Evolutionary conservation across 345 rosid genomes (phyloP).

Genomic region (Fremontodendron californicum): DNA sequence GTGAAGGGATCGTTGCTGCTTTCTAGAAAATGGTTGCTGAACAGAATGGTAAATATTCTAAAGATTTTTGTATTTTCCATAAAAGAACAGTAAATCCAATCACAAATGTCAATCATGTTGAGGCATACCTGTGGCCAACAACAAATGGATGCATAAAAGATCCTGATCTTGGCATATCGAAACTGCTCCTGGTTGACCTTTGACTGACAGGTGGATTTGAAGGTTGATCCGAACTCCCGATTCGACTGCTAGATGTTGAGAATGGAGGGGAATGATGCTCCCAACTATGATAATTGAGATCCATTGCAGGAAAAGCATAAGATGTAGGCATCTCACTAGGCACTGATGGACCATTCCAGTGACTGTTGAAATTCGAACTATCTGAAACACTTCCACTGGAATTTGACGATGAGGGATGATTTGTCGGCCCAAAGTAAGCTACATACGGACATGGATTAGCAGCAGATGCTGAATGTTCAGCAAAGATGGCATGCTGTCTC

Average conservation of each 20-base stretch:
- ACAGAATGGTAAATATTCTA: background rate
- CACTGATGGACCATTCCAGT: slow-evolving; percentile 73
- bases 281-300: slow-evolving; percentile 72
- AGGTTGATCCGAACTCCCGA: slow-evolving; percentile 57
- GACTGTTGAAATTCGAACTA: slow-evolving; percentile 57
- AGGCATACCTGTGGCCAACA: slow-evolving; percentile 71
- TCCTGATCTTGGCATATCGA: slow-evolving; percentile 67
- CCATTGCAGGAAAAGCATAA: slow-evolving; percentile 68
- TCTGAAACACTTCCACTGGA: slow-evolving; percentile 64
- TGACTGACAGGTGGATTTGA: slow-evolving; percentile 48
- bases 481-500: slow-evolving; percentile 63
- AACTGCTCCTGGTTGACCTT: slow-evolving; percentile 54
- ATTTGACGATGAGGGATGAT: slow-evolving; percentile 75
- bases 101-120: background rate
- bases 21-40: background rate
- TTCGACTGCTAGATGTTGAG: slow-evolving; percentile 51
- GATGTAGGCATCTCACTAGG: slow-evolving; percentile 70
- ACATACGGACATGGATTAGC: slow-evolving; percentile 88
- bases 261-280: slow-evolving; percentile 70
- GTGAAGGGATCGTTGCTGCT: background rate
- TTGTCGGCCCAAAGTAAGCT: slow-evolving; percentile 79
- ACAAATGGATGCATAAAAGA: slow-evolving; percentile 73
- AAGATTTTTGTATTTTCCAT: background rate
- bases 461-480: slow-evolving; percentile 72
- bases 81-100: background rate